phyloP scores from a whole-genome alignment of 2,329 filamentous ascomycete genomes.

The Diaporthe sp. region DNA sequence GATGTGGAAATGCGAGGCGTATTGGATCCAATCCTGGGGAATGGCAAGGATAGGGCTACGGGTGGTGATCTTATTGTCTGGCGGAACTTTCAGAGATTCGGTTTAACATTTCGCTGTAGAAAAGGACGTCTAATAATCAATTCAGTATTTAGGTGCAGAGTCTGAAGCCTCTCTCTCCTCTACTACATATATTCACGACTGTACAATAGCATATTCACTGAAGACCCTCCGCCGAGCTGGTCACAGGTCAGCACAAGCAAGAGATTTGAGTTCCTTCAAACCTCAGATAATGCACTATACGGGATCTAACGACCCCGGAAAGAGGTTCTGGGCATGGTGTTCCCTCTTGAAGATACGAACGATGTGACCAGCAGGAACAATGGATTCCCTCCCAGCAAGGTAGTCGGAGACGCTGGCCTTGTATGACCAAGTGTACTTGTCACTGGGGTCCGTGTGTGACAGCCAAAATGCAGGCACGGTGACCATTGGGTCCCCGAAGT shows the following conservation, averaged over 20 bases:
- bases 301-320: neutral
- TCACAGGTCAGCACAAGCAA: neutral
- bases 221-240: slow-evolving; percentile 65
- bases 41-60: too few species aligned
- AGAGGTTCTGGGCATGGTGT: neutral
- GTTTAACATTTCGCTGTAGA: too few species aligned
- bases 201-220: slow-evolving; percentile 62
- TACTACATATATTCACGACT: slow-evolving; percentile 28
- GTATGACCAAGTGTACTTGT: slow-evolving; percentile 61
- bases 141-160: too few species aligned
- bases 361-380: slow-evolving; percentile 57
- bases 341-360: neutral
- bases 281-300: too few species aligned
- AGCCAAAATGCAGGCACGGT: slow-evolving; percentile 65
- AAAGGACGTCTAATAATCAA: too few species aligned
- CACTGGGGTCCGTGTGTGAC: slow-evolving; percentile 60
- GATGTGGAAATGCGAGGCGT: too few species aligned
- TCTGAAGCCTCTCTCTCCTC: too few species aligned
- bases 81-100: too few species aligned
- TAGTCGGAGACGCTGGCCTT: slow-evolving; percentile 60
- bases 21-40: too few species aligned
- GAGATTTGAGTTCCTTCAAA: too few species aligned
- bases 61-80: too few species aligned
- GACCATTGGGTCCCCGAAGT: slow-evolving; percentile 62
- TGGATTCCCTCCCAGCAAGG: slow-evolving; percentile 58